Evolutionary conservation across 2,329 filamentous ascomycete species (phyloP).

Genomic region (Neonectria neomacrospora): DNA sequence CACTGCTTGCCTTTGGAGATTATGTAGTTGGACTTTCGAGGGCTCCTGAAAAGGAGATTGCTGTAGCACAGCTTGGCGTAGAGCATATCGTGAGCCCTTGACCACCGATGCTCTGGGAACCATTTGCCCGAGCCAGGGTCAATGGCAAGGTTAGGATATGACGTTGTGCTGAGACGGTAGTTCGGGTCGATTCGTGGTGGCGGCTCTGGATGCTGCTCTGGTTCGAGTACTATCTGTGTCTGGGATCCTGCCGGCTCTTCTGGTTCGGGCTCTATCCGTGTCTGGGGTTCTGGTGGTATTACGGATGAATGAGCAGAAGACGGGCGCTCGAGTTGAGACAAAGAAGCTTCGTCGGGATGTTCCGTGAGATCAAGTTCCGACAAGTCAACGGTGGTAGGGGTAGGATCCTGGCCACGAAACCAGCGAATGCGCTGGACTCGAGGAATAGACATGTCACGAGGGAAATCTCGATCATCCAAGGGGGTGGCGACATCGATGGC

Average conservation of each 20-base stretch:
- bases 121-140: constrained; percentile 65
- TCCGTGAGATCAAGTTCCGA: constrained; percentile 39
- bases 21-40: constrained; percentile 68
- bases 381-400: constrained; percentile 41
- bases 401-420: constrained; percentile 55
- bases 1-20: constrained; percentile 67
- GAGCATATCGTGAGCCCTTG: constrained; percentile 65
- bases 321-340: constrained; percentile 32
- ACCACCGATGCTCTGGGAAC: constrained; percentile 66
- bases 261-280: constrained; percentile 36
- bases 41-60: constrained; percentile 66
- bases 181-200: constrained; percentile 48
- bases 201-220: constrained; percentile 31
- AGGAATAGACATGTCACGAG: constrained; percentile 70
- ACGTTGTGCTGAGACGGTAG: constrained; percentile 57
- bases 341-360: constrained; percentile 37
- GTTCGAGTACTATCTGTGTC: constrained; percentile 14
- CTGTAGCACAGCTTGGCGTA: constrained; percentile 71
- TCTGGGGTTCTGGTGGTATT: constrained; percentile 36
- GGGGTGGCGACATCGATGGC: constrained; percentile 77
- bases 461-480: constrained; percentile 76
- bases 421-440: constrained; percentile 65
- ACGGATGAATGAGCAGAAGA: constrained; percentile 28
- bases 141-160: constrained; percentile 58
- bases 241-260: constrained; percentile 38